Evolutionary conservation across 495 filamentous ascomycete genomes (phyloP), one percentile per base, ranked within the genome.

Genomic region (Xylaria scruposa): DNA sequence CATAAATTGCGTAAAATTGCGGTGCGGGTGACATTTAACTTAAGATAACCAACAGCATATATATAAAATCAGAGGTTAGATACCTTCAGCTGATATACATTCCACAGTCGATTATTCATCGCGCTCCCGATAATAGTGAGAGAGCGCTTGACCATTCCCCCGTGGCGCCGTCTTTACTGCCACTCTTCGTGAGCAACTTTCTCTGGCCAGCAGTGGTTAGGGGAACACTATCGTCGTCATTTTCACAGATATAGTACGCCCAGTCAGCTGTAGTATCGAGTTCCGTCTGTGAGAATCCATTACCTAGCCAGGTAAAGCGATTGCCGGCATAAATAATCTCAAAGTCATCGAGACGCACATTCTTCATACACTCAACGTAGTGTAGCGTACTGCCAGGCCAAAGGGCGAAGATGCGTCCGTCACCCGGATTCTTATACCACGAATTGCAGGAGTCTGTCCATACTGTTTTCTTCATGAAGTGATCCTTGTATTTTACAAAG

Each of bases 311-410:
- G 21, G 78, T 78, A 75, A 87, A 88, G 54, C 85, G 73, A 65
- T 88, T 86, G 1, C 70, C 68, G n/a, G 80, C 78, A 68, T 88
- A 88, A 38, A 77, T 73, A 33, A 87, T 70, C 1, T 88, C 78
- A 72, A 83, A 90, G 74, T 89, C 88, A 71, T 90, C 86, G 24
- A 76, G 76, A 1, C 87, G 79, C 7, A 84, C 72, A 15, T 81
- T 74, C 51, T 80, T 79, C 64, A 89, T 61, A 10, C 83, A 79
- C 60, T 90, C 84, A 56, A 87, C 83, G 76, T 85, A 90, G 62
- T 87, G 84, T n/a, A 86, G 74, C 10, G 79, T 75, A 33, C 79
- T 84, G 8, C 85, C 86, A 4, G 83, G 79, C 69, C 83, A 87
- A 33, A 84, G 70, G 8, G 83, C 85, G 47, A 81, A 85, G 15